These are phyloP conservation scores for Fusarium lyarnte DNA, from an alignment of 2,329 filamentous ascomycete genomes.

Conservation along the genomic window DNA sequence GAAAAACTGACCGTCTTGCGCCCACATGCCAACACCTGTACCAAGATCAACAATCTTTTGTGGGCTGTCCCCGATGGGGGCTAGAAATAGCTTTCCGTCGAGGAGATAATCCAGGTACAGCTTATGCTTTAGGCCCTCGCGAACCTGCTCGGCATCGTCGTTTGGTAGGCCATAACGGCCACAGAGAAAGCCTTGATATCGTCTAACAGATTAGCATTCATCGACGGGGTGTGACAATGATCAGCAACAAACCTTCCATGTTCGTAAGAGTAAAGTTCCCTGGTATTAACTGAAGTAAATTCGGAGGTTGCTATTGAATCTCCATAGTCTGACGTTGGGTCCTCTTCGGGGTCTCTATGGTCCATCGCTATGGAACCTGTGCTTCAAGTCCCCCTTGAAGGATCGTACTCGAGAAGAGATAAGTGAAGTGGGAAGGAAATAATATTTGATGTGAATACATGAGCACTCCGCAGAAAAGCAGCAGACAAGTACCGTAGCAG, in stretches of 20 bases:
- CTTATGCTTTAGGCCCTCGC: conserved; percentile 60
- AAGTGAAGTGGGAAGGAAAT: conserved; percentile 7
- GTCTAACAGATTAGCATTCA: conserved; percentile 45
- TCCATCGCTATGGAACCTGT: conserved; percentile 35
- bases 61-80: conserved; percentile 56
- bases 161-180: conserved; percentile 63
- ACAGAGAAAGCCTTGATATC: conserved; percentile 59
- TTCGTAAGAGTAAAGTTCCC: conserved; percentile 48
- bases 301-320: conserved; percentile 51
- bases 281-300: conserved; percentile 53
- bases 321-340: conserved; percentile 53
- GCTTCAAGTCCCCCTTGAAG: background rate
- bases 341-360: conserved; percentile 41
- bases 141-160: conserved; percentile 60
- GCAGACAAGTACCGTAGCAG: conserved; percentile 9
- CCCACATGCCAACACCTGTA: conserved; percentile 65
- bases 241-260: conserved; percentile 48
- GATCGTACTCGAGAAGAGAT: conserved; percentile 17
- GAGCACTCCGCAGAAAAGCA: conserved; percentile 7
- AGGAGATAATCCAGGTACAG: conserved; percentile 59
- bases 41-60: conserved; percentile 62
- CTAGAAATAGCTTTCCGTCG: conserved; percentile 52
- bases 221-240: background rate
- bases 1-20: conserved; percentile 57
- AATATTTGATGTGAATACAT: conserved; percentile 33